Evolutionary conservation across 2,329 filamentous ascomycete genomes (phyloP).

Genomic region (Arthrinium puccinioides): DNA sequence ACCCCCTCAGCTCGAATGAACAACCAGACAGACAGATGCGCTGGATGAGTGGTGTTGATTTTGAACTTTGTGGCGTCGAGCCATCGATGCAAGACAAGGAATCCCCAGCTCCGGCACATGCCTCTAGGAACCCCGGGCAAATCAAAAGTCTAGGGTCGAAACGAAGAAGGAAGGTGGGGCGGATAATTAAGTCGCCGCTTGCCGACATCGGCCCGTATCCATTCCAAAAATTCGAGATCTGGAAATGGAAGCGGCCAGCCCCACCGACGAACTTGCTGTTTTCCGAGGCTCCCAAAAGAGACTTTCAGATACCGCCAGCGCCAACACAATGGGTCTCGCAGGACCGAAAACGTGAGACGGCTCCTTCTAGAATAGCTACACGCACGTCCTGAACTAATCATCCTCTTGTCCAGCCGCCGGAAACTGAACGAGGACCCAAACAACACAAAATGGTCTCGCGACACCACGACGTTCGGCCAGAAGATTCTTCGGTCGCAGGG

Average conservation of each 20-base stretch:
- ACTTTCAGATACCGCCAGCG: not conserved
- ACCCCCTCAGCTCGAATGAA: too few species aligned
- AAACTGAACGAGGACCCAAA: conserved; percentile 91
- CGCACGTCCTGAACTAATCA: conserved; percentile 3
- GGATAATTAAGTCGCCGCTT: too few species aligned
- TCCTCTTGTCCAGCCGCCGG: conserved; percentile 28
- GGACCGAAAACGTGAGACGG: conserved; percentile 54
- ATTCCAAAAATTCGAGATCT: conserved; percentile 1
- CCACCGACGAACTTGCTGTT: conserved; percentile 1
- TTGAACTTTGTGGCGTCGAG: too few species aligned
- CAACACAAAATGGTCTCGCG: conserved; percentile 86
- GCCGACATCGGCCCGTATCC: too few species aligned
- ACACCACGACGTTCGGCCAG: conserved; percentile 79
- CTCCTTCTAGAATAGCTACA: too few species aligned
- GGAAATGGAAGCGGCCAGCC: not conserved
- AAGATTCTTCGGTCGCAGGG: conserved; percentile 82
- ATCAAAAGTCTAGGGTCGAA: too few species aligned
- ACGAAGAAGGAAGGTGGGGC: too few species aligned
- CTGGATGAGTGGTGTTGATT: too few species aligned
- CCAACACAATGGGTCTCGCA: conserved; percentile 56
- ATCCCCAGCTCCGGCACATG: too few species aligned
- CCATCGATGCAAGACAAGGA: too few species aligned
- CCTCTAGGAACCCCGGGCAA: too few species aligned
- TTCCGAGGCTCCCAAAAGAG: not conserved
- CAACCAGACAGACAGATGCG: too few species aligned